These are phyloP conservation scores for Phialophora chinensis DNA, from an alignment of 2,329 filamentous ascomycete species.

Conservation along the genomic window DNA sequence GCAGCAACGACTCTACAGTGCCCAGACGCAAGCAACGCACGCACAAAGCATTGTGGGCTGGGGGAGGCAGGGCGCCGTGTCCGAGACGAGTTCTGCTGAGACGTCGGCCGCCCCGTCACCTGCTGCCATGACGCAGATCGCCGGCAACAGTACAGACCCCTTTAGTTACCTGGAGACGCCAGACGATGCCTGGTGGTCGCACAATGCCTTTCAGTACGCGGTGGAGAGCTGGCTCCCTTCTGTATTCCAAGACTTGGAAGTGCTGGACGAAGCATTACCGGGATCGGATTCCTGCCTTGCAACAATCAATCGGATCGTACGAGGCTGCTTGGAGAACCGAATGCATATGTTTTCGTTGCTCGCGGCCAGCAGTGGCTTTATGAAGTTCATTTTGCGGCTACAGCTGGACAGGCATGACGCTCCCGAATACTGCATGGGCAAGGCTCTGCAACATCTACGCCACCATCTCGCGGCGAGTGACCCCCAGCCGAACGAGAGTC, in stretches of 20 bases:
- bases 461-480: conserved; percentile 20
- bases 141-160: conserved; percentile 18
- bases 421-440: conserved; percentile 32
- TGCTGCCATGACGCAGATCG: conserved; percentile 18
- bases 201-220: conserved; percentile 26
- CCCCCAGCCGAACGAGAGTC: conserved; percentile 19
- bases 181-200: conserved; percentile 29
- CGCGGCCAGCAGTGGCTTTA: conserved; percentile 26
- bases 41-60: conserved; percentile 33
- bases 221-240: conserved; percentile 25
- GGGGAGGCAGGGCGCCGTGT: conserved; percentile 22
- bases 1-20: conserved; percentile 30
- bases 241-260: conserved; percentile 23
- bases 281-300: conserved; percentile 14
- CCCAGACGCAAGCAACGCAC: conserved; percentile 27
- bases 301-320: conserved; percentile 28
- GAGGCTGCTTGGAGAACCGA: conserved; percentile 25
- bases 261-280: conserved; percentile 20
- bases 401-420: conserved; percentile 25
- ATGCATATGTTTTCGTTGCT: conserved; percentile 36
- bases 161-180: conserved; percentile 29
- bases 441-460: conserved; percentile 28
- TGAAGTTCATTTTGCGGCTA: conserved; percentile 25
- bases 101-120: conserved; percentile 30
- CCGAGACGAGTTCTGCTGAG: conserved; percentile 31